Conservation (phyloP, 2,329 filamentous ascomycete species). For the Fusarium nanum region DNA sequence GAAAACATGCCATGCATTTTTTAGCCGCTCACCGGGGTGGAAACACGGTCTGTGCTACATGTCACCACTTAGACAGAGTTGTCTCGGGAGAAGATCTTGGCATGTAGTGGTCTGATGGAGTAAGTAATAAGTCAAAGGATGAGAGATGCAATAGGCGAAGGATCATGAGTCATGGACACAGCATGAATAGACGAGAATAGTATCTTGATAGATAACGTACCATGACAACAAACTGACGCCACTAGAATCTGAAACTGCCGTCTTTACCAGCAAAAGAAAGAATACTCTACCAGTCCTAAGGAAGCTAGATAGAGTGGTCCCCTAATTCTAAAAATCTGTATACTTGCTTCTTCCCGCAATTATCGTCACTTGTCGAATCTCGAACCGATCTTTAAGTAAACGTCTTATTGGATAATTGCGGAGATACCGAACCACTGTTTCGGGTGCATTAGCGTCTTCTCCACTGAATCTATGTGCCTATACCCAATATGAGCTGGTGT, state of each 20-base stretch:
- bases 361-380: constrained; percentile 9
- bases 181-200: background rate
- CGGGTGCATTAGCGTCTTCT: constrained; percentile 34
- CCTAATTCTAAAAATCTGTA: background rate
- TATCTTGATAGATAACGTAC: no score
- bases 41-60: constrained; percentile 19
- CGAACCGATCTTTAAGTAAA: background rate
- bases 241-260: background rate
- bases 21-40: constrained; percentile 24
- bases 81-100: background rate
- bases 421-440: constrained; percentile 38
- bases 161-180: background rate
- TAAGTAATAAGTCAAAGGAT: background rate
- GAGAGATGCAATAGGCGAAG: no score
- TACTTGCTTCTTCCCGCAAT: constrained; percentile 24
- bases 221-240: background rate
- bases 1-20: constrained; percentile 3
- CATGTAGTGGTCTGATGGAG: background rate
- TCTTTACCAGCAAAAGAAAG: background rate
- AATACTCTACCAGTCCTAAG: no score
- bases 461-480: background rate
- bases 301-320: background rate
- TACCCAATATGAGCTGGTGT: no score
- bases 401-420: background rate
- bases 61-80: background rate